A percentile compares a stretch with the other conserved stretches of the same genome.
Evolutionary conservation across 192 early-diverging fungal genomes (phyloP).

Genomic region (Chytriomyces hyalinus): DNA sequence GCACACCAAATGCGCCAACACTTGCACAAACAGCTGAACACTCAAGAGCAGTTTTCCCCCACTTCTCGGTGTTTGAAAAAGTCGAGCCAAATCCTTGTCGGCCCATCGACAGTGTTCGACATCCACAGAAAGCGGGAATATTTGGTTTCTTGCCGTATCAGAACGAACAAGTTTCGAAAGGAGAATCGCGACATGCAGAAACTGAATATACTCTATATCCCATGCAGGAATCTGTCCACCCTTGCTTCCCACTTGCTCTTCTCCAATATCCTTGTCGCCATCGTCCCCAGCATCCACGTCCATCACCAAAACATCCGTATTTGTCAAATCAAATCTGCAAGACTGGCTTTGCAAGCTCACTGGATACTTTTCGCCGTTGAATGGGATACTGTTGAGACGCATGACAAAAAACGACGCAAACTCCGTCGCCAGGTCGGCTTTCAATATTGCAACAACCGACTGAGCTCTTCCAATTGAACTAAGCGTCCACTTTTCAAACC

Average conservation of each 20-base stretch:
- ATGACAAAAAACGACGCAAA: constrained; percentile 38
- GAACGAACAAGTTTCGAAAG: constrained; percentile 45
- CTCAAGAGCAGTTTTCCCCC: constrained; percentile 15
- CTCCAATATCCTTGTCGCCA: constrained; percentile 35
- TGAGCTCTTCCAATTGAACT: constrained; percentile 48
- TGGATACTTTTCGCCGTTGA: constrained; percentile 9
- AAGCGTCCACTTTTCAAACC: constrained; percentile 64
- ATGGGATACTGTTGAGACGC: constrained; percentile 20
- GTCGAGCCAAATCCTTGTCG: constrained; percentile 9
- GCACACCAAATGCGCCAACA: constrained; percentile 11
- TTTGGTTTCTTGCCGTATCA: constrained; percentile 32
- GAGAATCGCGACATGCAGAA: constrained; percentile 48
- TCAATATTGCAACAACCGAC: constrained; percentile 35
- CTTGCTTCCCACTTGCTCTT: constrained; percentile 25
- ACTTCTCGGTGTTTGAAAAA: not conserved
- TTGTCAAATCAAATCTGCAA: not conserved
- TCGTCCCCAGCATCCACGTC: constrained; percentile 56
- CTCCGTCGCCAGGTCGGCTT: constrained; percentile 34
- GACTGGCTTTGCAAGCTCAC: not conserved
- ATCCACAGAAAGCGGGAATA: not conserved
- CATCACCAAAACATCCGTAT: constrained; percentile 53
- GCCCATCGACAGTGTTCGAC: not conserved
- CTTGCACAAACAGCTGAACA: constrained; percentile 12
- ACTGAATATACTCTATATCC: constrained; percentile 57
- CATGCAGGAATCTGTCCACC: not conserved